Evolutionary conservation across 352 stramenopile species (phyloP).

Genomic region (Globisporangium barbulae): DNA sequence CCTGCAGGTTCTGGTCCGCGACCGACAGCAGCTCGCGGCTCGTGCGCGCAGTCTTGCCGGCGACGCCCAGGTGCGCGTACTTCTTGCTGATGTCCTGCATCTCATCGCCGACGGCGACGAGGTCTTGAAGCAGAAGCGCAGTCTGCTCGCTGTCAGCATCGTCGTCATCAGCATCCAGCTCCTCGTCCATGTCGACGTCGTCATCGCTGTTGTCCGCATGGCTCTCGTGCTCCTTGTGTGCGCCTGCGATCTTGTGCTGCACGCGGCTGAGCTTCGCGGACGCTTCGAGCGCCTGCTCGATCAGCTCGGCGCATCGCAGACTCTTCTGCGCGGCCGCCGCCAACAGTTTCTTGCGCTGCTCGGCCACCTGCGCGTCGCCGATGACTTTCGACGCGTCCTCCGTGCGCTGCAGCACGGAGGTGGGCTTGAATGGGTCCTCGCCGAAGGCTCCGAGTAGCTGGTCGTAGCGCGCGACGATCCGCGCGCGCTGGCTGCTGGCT

Average conservation of each 20-base stretch:
- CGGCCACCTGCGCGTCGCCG: conserved; percentile 19
- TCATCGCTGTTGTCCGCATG: conserved; percentile 16
- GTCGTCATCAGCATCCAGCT: conserved; percentile 24
- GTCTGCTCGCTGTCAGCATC: conserved; percentile 29
- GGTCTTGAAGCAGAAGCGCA: conserved; percentile 57
- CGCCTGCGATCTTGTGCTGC: conserved; percentile 36
- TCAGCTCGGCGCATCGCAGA: conserved; percentile 71
- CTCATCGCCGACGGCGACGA: conserved; percentile 49
- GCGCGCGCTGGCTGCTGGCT: conserved; percentile 12
- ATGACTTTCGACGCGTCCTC: conserved; percentile 36
- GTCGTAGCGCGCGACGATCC: conserved; percentile 47
- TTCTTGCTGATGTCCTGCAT: conserved; percentile 46
- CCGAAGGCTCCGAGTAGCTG: conserved; percentile 54
- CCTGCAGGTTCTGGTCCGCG: conserved; percentile 44
- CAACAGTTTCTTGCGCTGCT: conserved; percentile 40
- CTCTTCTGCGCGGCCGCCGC: conserved; percentile 45
- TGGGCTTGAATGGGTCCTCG: conserved; percentile 45
- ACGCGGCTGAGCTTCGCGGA: conserved; percentile 42
- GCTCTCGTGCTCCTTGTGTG: conserved; percentile 22
- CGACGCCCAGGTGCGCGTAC: conserved; percentile 43
- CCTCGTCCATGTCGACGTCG: conserved; percentile 35
- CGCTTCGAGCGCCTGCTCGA: conserved; percentile 62
- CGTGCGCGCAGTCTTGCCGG: conserved; percentile 44
- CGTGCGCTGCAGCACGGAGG: conserved; percentile 25
- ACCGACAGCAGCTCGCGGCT: conserved; percentile 50